Conservation (phyloP, 306 rosid genomes). For the Senna siamea region DNA sequence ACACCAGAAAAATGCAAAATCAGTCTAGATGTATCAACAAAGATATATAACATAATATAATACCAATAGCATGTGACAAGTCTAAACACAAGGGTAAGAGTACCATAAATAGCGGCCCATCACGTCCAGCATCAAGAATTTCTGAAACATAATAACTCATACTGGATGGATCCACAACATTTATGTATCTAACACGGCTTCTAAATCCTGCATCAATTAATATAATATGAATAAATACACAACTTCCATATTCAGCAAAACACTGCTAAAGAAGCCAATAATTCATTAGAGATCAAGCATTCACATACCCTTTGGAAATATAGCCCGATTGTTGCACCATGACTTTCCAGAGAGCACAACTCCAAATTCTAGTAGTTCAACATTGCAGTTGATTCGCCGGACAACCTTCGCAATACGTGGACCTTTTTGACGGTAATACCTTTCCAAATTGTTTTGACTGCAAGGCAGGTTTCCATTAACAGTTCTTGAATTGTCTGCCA, state of each 20-base stretch:
- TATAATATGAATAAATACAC: slow-evolving; percentile 28
- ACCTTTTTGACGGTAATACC: slow-evolving; percentile 77
- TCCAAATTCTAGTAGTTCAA: slow-evolving; percentile 88
- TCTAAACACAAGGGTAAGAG: slow-evolving; percentile 23
- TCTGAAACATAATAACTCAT: slow-evolving; percentile 82
- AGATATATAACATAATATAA: not conserved
- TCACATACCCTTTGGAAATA: slow-evolving; percentile 83
- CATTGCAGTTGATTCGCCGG: slow-evolving; percentile 88
- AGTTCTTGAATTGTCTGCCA: slow-evolving; percentile 56
- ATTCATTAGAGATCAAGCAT: slow-evolving; percentile 16
- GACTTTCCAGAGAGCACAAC: slow-evolving; percentile 82
- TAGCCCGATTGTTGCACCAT: slow-evolving; percentile 90
- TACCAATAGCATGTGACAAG: slow-evolving; percentile 23
- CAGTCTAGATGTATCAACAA: not conserved
- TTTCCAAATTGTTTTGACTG: slow-evolving; percentile 59
- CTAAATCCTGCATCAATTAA: slow-evolving; percentile 77
- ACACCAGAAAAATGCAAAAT: slow-evolving; percentile 33
- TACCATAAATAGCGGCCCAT: slow-evolving; percentile 94
- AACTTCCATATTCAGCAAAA: slow-evolving; percentile 26
- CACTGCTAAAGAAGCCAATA: slow-evolving; percentile 24
- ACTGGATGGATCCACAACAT: slow-evolving; percentile 72
- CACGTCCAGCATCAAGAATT: slow-evolving; percentile 80
- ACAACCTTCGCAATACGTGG: slow-evolving; percentile 97
- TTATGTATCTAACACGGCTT: slow-evolving; percentile 88
- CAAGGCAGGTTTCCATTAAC: slow-evolving; percentile 55